Conservation (phyloP, 2,329 filamentous ascomycete species). For the Alternaria arbusti region DNA sequence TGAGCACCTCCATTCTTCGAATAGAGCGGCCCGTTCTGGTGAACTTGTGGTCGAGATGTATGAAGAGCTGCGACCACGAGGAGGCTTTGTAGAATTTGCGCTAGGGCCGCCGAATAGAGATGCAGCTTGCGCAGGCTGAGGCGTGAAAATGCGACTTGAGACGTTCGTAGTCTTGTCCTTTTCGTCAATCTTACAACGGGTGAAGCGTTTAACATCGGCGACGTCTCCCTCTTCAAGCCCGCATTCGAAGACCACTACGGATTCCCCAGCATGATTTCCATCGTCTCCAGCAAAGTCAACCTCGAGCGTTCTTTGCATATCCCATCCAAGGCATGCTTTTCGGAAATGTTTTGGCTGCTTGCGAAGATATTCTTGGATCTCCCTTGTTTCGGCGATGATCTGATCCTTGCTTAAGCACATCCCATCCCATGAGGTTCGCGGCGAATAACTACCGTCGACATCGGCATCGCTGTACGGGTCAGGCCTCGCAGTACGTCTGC, state of each 20-base stretch:
- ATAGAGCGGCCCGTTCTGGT: conserved; percentile 41
- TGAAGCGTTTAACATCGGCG: conserved; percentile 63
- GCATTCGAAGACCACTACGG: conserved; percentile 74
- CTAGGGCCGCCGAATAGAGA: conserved; percentile 61
- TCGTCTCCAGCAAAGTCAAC: conserved; percentile 90
- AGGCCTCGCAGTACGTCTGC: conserved; percentile 71
- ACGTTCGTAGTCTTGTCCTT: conserved; percentile 28
- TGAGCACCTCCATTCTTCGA: conserved; percentile 72
- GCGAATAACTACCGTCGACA: conserved; percentile 75
- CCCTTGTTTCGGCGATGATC: conserved; percentile 75
- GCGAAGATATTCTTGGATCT: conserved; percentile 78
- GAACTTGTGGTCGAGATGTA: conserved; percentile 47
- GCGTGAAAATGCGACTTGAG: conserved; percentile 23
- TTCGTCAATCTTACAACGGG: conserved; percentile 57
- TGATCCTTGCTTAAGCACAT: conserved; percentile 76
- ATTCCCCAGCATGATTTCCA: conserved; percentile 76
- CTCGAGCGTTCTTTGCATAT: conserved; percentile 84
- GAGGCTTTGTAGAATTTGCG: conserved; percentile 29
- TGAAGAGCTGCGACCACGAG: conserved; percentile 39
- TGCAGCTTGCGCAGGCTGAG: conserved; percentile 22
- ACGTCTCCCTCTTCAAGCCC: conserved; percentile 67
- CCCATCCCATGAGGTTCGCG: conserved; percentile 75
- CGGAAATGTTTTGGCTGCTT: conserved; percentile 80
- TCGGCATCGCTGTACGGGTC: conserved; percentile 75
- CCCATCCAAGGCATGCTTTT: conserved; percentile 81